Evolutionary conservation across 1,139 yeast genomes (phyloP).

Genomic region (Geotrichum reessii): DNA sequence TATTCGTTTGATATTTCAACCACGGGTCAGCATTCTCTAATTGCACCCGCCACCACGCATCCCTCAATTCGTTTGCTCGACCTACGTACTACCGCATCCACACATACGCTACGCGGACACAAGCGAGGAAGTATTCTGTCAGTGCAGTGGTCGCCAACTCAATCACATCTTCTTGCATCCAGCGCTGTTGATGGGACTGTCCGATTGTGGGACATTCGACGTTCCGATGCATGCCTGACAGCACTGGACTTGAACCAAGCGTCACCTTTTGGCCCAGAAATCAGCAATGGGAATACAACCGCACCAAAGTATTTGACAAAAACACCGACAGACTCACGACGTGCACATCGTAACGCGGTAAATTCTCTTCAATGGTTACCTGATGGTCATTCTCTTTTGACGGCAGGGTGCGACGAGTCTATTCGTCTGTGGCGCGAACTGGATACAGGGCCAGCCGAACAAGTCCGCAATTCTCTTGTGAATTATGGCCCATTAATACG

Average conservation of each 20-base stretch:
- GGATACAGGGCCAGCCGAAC: not conserved
- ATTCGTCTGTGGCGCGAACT: slow-evolving; percentile 67
- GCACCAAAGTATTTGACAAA: slow-evolving; percentile 17
- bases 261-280: slow-evolving; percentile 14
- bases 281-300: not conserved
- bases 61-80: slow-evolving; percentile 68
- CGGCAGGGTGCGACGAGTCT: slow-evolving; percentile 73
- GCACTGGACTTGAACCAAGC: slow-evolving; percentile 47
- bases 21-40: slow-evolving; percentile 46
- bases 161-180: slow-evolving; percentile 55
- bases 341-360: slow-evolving; percentile 63
- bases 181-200: slow-evolving; percentile 68
- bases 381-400: slow-evolving; percentile 51
- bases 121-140: slow-evolving; percentile 52
- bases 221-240: slow-evolving; percentile 59
- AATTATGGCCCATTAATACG: slow-evolving; percentile 77
- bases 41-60: slow-evolving; percentile 68
- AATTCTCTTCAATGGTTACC: slow-evolving; percentile 72
- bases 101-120: slow-evolving; percentile 66
- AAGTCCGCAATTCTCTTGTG: slow-evolving; percentile 36
- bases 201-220: slow-evolving; percentile 67
- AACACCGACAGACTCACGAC: slow-evolving; percentile 28
- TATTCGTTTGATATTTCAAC: slow-evolving; percentile 38
- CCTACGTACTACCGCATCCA: slow-evolving; percentile 60
- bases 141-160: slow-evolving; percentile 73